Base-by-base conservation (phyloP, 192 early-diverging fungal species). In the Linnemannia zychae region DNA sequence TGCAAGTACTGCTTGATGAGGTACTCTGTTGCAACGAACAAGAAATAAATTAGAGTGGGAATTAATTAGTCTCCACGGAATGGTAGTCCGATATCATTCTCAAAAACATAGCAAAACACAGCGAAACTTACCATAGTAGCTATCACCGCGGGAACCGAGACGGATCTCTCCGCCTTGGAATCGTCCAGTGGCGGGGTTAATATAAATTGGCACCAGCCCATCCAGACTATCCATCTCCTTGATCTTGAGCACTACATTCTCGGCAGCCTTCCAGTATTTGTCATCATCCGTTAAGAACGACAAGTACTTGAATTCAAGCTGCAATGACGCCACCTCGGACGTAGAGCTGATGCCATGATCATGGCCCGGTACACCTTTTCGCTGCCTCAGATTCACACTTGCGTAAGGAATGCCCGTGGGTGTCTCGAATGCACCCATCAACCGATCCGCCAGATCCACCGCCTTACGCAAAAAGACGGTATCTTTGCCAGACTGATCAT, bases 1-100 rank as follows among this genome's bases (percentile, higher is more conserved):
- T 95, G 92, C 4, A 98, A 84, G 57, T 95, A 97, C 79, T 98
- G 97, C 86, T 99, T 99, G 33, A 95, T 91, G 37, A 96, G 88
- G 86, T 99, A 99, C 92, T 99, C 97, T 95, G 74, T 24, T 60
- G 18, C 15, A 31, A 24, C 12, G 28, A 60, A 60, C 24, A 31
- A 63, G 9, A 57, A n/a, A 48, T 47, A 72, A 80, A 16, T 72
- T 83, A 34, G n/a, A 93, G 67, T 44, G 93, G 77, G 34, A 50
- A 81, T 65, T 67, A 24, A 18, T n/a, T 28, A 31, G 57, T 53
- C 49, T 7, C 28, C 2, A 18, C 33, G 0, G 40, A 11, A 22
- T 13, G 68, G 67, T 33, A 3, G 34, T 93, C 88, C 66, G 92
- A 28, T 33, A 15, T 16, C 34, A 1, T 34, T 44, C 40, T 0